Evolutionary conservation across 2,329 filamentous ascomycete genomes (phyloP).

Genomic region (Raffaelea arxii): DNA sequence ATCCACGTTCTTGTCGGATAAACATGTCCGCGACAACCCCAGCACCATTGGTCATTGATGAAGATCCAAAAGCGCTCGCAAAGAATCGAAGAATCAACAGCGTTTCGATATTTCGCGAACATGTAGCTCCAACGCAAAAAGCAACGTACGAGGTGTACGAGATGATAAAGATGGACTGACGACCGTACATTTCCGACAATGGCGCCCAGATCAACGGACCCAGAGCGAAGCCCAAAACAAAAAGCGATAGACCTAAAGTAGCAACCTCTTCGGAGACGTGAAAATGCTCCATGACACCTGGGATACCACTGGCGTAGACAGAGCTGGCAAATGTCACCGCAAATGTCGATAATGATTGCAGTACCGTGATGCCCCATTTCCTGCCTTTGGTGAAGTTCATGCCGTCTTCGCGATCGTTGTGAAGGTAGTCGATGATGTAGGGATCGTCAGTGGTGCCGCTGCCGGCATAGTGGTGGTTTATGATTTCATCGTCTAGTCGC

Average conservation of each 20-base stretch:
- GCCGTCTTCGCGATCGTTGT: slow-evolving; percentile 55
- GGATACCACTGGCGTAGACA: slow-evolving; percentile 50
- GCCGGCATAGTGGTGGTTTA: slow-evolving; percentile 47
- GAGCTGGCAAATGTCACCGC: slow-evolving; percentile 60
- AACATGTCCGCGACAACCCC: slow-evolving; percentile 55
- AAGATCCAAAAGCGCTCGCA: slow-evolving; percentile 49
- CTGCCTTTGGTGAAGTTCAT: slow-evolving; percentile 44
- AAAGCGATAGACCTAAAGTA: slow-evolving; percentile 51
- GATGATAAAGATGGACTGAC: slow-evolving; percentile 46
- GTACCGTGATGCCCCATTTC: slow-evolving; percentile 56
- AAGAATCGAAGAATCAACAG: slow-evolving; percentile 55
- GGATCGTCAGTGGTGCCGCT: slow-evolving; percentile 56
- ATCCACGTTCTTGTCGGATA: slow-evolving; percentile 35
- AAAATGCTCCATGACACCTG: slow-evolving; percentile 45
- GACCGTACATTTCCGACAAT: slow-evolving; percentile 47
- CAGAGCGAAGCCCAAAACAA: slow-evolving; percentile 45
- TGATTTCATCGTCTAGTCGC: slow-evolving; percentile 26
- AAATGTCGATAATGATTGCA: slow-evolving; percentile 56
- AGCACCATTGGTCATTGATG: slow-evolving; percentile 49
- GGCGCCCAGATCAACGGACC: slow-evolving; percentile 48
- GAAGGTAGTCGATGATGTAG: slow-evolving; percentile 58
- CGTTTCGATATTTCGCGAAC: slow-evolving; percentile 43
- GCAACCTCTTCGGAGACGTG: slow-evolving; percentile 37
- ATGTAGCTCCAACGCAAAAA: slow-evolving; percentile 51
- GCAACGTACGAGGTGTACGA: slow-evolving; percentile 46